phyloP scores from a whole-genome alignment of 2,329 filamentous ascomycete species.

The Monilinia fructicola region DNA sequence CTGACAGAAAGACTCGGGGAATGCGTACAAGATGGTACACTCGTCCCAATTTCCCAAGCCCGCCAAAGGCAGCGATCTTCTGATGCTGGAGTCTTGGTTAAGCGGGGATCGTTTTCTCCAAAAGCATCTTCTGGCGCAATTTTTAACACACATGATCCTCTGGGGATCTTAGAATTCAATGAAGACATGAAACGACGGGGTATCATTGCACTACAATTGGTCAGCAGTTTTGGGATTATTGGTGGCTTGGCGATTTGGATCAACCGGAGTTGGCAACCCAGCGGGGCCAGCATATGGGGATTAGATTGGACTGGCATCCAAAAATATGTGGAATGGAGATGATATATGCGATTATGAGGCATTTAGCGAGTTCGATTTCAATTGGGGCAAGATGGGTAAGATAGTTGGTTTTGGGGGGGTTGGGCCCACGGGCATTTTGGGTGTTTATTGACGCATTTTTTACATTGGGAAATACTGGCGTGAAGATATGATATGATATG shows the following conservation, averaged over 20 bases:
- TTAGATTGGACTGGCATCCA: conserved; percentile 32
- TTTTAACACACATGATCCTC: conserved; percentile 61
- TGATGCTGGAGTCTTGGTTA: conserved; percentile 29
- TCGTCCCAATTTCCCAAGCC: conserved; percentile 51
- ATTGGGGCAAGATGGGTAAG: conserved; percentile 1
- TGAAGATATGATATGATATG: conserved; percentile 3
- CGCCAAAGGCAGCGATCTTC: conserved; percentile 26
- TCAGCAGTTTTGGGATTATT: conserved; percentile 72
- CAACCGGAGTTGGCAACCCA: conserved; percentile 22
- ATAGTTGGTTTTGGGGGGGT: background rate
- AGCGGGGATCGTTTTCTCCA: conserved; percentile 29
- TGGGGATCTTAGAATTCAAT: conserved; percentile 71
- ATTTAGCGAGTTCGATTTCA: conserved; percentile 15
- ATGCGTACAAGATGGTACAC: conserved; percentile 63
- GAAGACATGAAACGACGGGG: conserved; percentile 64
- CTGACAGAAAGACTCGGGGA: conserved; percentile 65
- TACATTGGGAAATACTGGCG: conserved; percentile 6
- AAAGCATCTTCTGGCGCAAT: conserved; percentile 18
- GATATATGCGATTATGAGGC: background rate
- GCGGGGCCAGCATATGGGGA: conserved; percentile 26
- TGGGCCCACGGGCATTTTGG: conserved; percentile 10
- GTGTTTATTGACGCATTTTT: conserved; percentile 18
- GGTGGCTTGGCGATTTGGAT: conserved; percentile 70
- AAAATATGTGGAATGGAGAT: conserved; percentile 29
- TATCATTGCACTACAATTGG: conserved; percentile 68